Percentiles rank a stretch among this genome's conserved stretches.
Conservation (phyloP, 139 green algal species). For the Zygnema cylindricum region DNA sequence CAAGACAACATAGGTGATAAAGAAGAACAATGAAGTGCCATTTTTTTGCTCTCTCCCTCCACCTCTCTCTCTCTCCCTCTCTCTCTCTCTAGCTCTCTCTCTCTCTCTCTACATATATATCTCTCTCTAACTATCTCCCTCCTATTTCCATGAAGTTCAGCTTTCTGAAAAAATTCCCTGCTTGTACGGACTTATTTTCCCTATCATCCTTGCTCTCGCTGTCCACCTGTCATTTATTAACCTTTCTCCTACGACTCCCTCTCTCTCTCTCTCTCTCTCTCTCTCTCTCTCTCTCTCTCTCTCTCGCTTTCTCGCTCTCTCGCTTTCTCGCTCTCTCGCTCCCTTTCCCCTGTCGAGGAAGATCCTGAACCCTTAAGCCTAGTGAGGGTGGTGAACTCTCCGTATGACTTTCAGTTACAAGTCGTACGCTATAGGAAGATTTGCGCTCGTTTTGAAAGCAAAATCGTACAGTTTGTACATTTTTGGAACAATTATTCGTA, state of each 20-base stretch:
- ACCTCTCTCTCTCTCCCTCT: background rate
- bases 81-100: background rate
- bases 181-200: too few species aligned
- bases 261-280: background rate
- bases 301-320: background rate
- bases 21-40: background rate
- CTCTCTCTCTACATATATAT: background rate
- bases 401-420: too few species aligned
- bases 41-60: slow-evolving; percentile 9
- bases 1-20: too few species aligned
- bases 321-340: background rate
- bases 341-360: background rate
- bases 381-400: too few species aligned
- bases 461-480: too few species aligned
- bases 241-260: background rate
- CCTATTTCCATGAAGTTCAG: background rate
- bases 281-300: background rate
- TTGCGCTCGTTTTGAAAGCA: too few species aligned
- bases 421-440: too few species aligned
- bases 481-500: too few species aligned
- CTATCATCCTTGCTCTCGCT: too few species aligned
- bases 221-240: background rate
- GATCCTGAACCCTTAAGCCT: too few species aligned
- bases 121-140: background rate
- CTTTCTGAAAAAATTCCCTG: too few species aligned